phyloP scores from a whole-genome alignment of 2,329 filamentous ascomycete species.

The Beauveria varroae region DNA sequence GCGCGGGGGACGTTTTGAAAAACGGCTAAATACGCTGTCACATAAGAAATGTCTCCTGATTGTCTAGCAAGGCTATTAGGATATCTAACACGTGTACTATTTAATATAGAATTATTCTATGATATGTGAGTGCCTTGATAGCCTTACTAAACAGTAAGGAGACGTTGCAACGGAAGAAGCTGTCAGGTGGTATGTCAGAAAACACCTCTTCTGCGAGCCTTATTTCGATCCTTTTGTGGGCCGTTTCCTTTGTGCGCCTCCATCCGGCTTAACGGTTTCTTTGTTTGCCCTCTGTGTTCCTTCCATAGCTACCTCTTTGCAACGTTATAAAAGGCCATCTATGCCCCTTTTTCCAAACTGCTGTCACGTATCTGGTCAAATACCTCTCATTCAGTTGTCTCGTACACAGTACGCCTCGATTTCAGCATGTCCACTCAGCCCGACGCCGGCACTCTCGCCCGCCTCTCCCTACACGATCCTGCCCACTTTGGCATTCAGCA shows the following conservation, averaged over 20 bases:
- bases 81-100: background rate
- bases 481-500: slow-evolving; percentile 1
- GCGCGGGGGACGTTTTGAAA: too few species aligned
- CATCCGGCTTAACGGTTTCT: background rate
- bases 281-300: background rate
- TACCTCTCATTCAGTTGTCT: background rate
- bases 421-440: slow-evolving; percentile 17
- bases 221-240: too few species aligned
- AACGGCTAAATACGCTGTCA: background rate
- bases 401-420: background rate
- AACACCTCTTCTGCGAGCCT: background rate
- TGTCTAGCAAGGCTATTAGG: background rate
- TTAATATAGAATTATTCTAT: background rate
- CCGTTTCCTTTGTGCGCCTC: background rate
- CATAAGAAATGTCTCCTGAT: background rate
- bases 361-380: background rate
- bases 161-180: background rate
- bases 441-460: slow-evolving; percentile 14
- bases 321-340: background rate
- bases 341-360: background rate
- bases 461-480: slow-evolving; percentile 13
- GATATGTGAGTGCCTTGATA: background rate
- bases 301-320: background rate
- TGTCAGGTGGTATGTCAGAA: background rate
- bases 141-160: background rate